Percentiles rank a stretch among this genome's conserved stretches.
Evolutionary conservation across 1,139 yeast species (phyloP).

Genomic region (Yamadazyma sp.): DNA sequence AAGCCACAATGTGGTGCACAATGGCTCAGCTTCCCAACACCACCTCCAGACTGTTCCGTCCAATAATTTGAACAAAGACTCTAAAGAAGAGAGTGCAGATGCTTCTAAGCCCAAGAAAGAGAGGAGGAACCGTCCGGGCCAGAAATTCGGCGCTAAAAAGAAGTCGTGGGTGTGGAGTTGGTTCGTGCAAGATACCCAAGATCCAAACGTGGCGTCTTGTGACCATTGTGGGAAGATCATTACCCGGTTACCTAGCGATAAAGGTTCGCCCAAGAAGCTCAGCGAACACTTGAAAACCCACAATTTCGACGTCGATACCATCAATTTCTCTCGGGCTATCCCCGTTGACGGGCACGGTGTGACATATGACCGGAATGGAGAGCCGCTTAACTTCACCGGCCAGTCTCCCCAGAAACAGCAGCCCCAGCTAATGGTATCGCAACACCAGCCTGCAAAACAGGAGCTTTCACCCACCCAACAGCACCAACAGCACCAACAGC

Average conservation of each 20-base stretch:
- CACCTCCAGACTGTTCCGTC: not conserved
- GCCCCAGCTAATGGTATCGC: not conserved
- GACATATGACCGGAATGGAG: slow-evolving; percentile 30
- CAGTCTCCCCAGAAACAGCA: not conserved
- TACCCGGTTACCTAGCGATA: slow-evolving; percentile 49
- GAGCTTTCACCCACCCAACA: too few relatives aligned
- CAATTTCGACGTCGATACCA: slow-evolving; percentile 40
- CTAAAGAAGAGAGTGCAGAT: not conserved
- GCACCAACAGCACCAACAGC: not conserved
- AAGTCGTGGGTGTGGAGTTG: slow-evolving; percentile 65
- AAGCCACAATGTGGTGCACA: not conserved
- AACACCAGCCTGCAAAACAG: not conserved
- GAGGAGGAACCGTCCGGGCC: slow-evolving; percentile 48
- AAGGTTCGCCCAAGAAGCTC: slow-evolving; percentile 60
- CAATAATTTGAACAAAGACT: not conserved
- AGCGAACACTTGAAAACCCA: slow-evolving; percentile 59
- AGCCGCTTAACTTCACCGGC: slow-evolving; percentile 19
- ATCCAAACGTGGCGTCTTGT: slow-evolving; percentile 54
- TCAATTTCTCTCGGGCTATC: slow-evolving; percentile 34
- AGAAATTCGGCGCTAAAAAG: slow-evolving; percentile 57
- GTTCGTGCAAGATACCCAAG: slow-evolving; percentile 51
- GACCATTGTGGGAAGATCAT: slow-evolving; percentile 53
- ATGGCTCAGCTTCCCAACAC: not conserved
- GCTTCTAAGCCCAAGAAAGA: slow-evolving; percentile 20
- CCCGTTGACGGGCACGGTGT: slow-evolving; percentile 43